Percentiles rank a stretch among this genome's conserved stretches.
Evolutionary conservation across 2,329 filamentous ascomycete genomes (phyloP).

Genomic region (Alternaria viburni): DNA sequence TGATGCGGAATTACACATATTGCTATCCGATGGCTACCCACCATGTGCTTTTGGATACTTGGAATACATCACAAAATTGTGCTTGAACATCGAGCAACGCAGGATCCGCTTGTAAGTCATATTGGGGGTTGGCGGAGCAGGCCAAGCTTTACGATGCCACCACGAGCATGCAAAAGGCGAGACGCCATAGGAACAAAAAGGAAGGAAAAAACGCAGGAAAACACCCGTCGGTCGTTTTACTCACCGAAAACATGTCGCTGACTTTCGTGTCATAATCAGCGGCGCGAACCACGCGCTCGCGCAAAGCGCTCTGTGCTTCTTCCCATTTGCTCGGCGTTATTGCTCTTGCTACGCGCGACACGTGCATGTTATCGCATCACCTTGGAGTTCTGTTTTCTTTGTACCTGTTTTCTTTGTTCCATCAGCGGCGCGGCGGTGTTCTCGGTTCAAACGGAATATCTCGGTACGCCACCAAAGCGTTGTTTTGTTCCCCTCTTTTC

Average conservation of each 20-base stretch:
- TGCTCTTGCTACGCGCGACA: slow-evolving; percentile 6
- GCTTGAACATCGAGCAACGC: not conserved
- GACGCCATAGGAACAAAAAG: not conserved
- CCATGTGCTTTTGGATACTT: slow-evolving; percentile 1
- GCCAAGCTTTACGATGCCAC: not conserved
- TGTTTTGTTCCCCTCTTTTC: slow-evolving; percentile 1
- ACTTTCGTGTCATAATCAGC: slow-evolving; percentile 9
- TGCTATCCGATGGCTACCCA: not conserved
- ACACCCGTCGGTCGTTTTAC: not conserved
- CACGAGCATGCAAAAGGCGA: not conserved
- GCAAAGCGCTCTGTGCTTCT: slow-evolving; percentile 10
- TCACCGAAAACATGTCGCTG: slow-evolving; percentile 1
- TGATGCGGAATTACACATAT: not conserved
- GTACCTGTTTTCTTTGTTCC: not conserved
- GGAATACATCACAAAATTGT: not conserved
- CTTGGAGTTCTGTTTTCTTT: slow-evolving; percentile 22
- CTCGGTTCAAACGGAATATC: slow-evolving; percentile 9
- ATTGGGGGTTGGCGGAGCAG: not conserved
- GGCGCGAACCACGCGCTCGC: slow-evolving; percentile 8
- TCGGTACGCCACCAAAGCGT: slow-evolving; percentile 18
- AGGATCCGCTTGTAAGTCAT: not conserved
- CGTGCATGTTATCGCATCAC: slow-evolving; percentile 23
- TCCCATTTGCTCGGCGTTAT: slow-evolving; percentile 8
- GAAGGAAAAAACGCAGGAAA: not conserved
- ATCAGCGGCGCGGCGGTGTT: not conserved